A percentile compares a stretch with the other conserved stretches of the same genome.
Conservation (phyloP, 2,329 filamentous ascomycete genomes). For the Didymella pomorum region DNA sequence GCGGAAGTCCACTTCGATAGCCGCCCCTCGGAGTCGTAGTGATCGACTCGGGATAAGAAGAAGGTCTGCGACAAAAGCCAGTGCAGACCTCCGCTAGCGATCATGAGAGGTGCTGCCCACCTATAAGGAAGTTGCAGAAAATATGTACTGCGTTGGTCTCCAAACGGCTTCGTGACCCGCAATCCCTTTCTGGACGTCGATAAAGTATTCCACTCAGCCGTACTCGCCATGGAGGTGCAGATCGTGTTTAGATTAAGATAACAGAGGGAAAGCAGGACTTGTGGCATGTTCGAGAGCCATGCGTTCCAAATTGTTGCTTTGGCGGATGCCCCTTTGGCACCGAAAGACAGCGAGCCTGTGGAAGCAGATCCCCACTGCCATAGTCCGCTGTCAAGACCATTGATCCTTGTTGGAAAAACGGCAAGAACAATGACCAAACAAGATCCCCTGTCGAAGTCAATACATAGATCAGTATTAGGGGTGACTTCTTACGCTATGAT, state of each 20-base stretch:
- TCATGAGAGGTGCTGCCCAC: constrained; percentile 49
- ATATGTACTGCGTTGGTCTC: constrained; percentile 52
- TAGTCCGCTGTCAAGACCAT: not conserved
- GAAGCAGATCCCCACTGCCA: constrained; percentile 3
- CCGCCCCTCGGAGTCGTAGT: not conserved
- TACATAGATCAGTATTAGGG: too few relatives aligned
- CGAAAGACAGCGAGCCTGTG: not conserved
- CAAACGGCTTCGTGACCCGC: constrained; percentile 45
- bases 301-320: constrained; percentile 21
- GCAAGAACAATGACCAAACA: not conserved
- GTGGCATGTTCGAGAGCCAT: constrained; percentile 58
- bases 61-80: constrained; percentile 56
- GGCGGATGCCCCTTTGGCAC: not conserved
- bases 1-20: not conserved
- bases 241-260: constrained; percentile 58
- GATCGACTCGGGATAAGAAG: constrained; percentile 41
- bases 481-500: constrained; percentile 5
- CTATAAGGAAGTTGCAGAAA: constrained; percentile 53
- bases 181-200: constrained; percentile 42
- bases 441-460: not conserved
- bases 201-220: constrained; percentile 58
- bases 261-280: constrained; percentile 56
- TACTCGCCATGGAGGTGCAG: constrained; percentile 57
- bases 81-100: constrained; percentile 45
- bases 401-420: not conserved